phyloP scores from a whole-genome alignment of 768 basidiomycete species.

The Gyrodon lividus region DNA sequence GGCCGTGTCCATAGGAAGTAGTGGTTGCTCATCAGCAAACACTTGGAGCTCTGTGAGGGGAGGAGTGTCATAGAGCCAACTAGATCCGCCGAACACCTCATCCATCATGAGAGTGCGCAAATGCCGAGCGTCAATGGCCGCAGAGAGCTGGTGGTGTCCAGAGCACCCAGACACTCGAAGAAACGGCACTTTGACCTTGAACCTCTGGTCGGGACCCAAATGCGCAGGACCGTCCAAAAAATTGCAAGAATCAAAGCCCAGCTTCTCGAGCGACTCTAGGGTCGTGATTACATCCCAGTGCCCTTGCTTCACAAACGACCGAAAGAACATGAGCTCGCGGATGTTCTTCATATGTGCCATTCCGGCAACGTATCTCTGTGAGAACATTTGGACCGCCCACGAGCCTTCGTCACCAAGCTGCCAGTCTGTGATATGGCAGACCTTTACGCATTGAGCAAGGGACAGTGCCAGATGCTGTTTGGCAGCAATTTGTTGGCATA shows the following conservation, averaged over 20 bases:
- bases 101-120: constrained; percentile 1
- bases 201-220: not conserved
- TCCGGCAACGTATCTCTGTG: not conserved
- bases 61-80: constrained; percentile 1
- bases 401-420: not conserved
- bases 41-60: constrained; percentile 5
- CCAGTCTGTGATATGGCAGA: constrained; percentile 14
- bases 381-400: constrained; percentile 5
- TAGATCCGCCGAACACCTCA: not conserved
- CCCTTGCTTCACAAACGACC: constrained; percentile 6
- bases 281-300: constrained; percentile 17
- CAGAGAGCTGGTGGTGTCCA: not conserved
- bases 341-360: constrained; percentile 20
- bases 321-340: constrained; percentile 8
- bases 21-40: too few relatives aligned
- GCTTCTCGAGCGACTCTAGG: constrained; percentile 13
- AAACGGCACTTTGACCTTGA: constrained; percentile 6
- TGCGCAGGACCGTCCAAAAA: constrained; percentile 4
- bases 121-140: not conserved
- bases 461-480: constrained; percentile 27
- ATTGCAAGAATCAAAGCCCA: constrained; percentile 6
- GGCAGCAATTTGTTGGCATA: constrained; percentile 30
- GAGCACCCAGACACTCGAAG: not conserved
- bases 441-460: constrained; percentile 31
- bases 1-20: too few relatives aligned